Evolutionary conservation across 2,329 filamentous ascomycete genomes (phyloP).

Genomic region (Coniochaeta sp.): DNA sequence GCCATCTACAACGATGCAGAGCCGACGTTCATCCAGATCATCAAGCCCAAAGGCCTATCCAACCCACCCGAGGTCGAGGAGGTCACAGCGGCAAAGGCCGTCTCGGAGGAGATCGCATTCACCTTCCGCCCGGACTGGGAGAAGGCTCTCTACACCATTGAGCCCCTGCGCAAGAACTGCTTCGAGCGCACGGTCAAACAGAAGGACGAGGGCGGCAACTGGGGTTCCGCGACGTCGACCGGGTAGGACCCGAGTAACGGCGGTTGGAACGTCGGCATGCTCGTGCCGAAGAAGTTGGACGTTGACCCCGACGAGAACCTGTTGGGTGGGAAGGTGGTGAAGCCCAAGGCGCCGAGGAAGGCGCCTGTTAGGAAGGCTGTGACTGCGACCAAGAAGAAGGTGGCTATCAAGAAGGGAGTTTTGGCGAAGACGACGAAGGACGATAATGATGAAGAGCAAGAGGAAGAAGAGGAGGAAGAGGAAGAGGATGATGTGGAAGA

Average conservation of each 20-base stretch:
- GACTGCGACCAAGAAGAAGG: neutral
- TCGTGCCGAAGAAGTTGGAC: neutral
- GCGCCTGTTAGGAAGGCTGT: no score
- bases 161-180: constrained; percentile 3
- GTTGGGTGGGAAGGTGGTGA: neutral
- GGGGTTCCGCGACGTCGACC: neutral
- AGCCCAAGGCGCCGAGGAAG: neutral
- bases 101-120: neutral
- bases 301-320: neutral
- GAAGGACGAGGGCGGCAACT: constrained; percentile 1
- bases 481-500: neutral
- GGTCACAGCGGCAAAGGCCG: neutral
- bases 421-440: neutral
- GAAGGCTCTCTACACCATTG: neutral
- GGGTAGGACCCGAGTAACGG: neutral
- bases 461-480: neutral
- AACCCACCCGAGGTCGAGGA: neutral
- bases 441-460: no score
- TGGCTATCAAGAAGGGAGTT: neutral
- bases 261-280: neutral
- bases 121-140: neutral
- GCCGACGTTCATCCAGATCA: neutral
- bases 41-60: neutral
- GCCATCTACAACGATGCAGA: neutral
- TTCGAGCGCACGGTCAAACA: neutral